Base-by-base conservation (phyloP, 169 alveolate species). In the Plasmodium vivax region DNA sequence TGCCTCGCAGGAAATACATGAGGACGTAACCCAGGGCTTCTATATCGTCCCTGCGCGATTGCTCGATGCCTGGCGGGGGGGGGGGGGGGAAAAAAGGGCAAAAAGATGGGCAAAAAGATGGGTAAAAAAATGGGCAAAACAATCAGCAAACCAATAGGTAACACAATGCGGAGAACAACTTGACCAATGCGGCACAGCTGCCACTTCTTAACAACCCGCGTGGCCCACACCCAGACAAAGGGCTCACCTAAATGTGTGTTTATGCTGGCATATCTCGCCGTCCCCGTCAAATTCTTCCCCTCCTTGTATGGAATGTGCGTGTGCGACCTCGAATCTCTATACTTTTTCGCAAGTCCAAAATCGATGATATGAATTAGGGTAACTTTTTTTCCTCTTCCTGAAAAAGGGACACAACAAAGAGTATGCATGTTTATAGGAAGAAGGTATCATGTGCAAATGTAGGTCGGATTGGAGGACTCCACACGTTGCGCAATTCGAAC, bases 1-100 rank as follows among this genome's bases (percentile, higher is more conserved):
- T 96, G 45, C 99, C 99, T 82, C 99, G 97, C 87, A 98, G 97
- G 96, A 99, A 99, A 97, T 98, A 99, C 98, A 99, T 98, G 74
- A 99, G 97, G 34, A 98, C 99, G 96, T 99, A 99, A 10, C 99
- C 99, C 19, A 99, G 97, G 68, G 99, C 99, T 96, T 99, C 99
- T 84, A 99, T 96, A 95, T 99, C 99, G 94, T 99, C 99, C 79
- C 99, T 97, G 23, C 99, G 97, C 83, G 99, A 96, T 96, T 99
- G 99, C 92, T 99, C 99, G 73, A 99, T 98, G 58, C 95, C 95
- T 88, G 23, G 12, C 16, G 9, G 38, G n/a, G 16, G 47, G 36
- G 19, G 38, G 9, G 38, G n/a, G 16, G 47, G 36, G 19, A 38
- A 41, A 23, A 84, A 84, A 84, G 30, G 45, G 23, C 14, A 80